Percentiles rank a stretch among this genome's conserved stretches.
These are phyloP conservation scores for Xylaria sp. DNA, from an alignment of 2,329 filamentous ascomycete species.

Conservation along the genomic window DNA sequence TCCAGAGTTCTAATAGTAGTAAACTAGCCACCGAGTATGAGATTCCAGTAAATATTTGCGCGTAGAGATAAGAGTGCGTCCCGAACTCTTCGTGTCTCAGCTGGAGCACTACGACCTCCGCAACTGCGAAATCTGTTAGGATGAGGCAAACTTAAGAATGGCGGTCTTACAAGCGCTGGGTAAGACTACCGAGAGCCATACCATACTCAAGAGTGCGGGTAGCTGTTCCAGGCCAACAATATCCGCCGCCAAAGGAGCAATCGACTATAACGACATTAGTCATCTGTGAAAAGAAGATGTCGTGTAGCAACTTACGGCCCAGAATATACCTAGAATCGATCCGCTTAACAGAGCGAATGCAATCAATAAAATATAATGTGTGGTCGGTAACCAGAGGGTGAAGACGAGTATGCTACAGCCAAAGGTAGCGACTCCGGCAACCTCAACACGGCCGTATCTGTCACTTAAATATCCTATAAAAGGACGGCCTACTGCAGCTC, in stretches of 20 bases:
- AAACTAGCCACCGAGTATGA: too few relatives aligned
- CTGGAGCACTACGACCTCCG: too few relatives aligned
- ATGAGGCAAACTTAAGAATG: too few relatives aligned
- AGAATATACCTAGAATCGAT: conserved; percentile 3
- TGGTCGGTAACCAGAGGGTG: background rate
- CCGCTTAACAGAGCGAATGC: conserved; percentile 4
- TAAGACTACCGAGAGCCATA: conserved; percentile 4
- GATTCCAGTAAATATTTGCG: too few relatives aligned
- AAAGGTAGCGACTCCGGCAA: conserved; percentile 4
- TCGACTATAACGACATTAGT: background rate
- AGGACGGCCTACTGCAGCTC: conserved; percentile 6
- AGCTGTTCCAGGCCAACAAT: conserved; percentile 1
- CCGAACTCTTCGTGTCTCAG: too few relatives aligned
- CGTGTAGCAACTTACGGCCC: background rate
- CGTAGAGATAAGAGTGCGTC: too few relatives aligned
- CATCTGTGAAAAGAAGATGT: background rate
- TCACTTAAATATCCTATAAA: conserved; percentile 4
- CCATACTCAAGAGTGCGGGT: background rate
- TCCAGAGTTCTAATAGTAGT: too few relatives aligned
- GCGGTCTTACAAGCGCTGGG: conserved; percentile 8
- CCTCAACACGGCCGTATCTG: background rate
- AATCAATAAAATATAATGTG: background rate
- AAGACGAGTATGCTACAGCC: conserved; percentile 5
- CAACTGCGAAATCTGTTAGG: too few relatives aligned
- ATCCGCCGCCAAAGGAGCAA: background rate